A percentile compares a stretch with the other conserved stretches of the same genome.
Evolutionary conservation across 83 land plant species (phyloP).

Genomic region (Isoetes engelmannii): DNA sequence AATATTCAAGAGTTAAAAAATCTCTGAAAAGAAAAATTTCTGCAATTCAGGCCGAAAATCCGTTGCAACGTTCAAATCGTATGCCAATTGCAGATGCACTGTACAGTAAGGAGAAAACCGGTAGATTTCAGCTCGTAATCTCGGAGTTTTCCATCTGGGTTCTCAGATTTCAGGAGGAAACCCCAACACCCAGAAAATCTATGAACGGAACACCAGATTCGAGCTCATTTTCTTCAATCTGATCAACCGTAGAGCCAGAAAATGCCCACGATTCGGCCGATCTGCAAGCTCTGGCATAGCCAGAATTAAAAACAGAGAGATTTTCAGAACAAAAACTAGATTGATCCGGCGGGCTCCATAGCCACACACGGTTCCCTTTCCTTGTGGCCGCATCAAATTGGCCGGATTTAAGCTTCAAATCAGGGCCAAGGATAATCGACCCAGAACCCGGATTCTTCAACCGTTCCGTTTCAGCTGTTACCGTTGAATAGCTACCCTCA

Average conservation of each 20-base stretch:
- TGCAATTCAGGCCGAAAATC: too few relatives aligned
- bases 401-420: too few relatives aligned
- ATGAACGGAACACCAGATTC: constrained; percentile 11
- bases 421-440: neutral
- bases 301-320: constrained; percentile 7
- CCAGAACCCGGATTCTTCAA: neutral
- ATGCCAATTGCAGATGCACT: too few relatives aligned
- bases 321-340: neutral
- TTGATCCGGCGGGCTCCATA: neutral
- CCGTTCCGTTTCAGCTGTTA: neutral
- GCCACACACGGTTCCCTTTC: neutral
- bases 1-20: too few relatives aligned
- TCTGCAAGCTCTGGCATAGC: constrained; percentile 10
- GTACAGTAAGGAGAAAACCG: too few relatives aligned
- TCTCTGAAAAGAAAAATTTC: too few relatives aligned
- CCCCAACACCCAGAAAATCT: constrained; percentile 26
- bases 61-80: too few relatives aligned
- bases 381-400: constrained; percentile 9
- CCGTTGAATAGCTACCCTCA: neutral
- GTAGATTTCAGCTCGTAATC: too few relatives aligned
- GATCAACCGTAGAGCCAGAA: neutral
- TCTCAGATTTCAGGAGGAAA: neutral
- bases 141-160: too few relatives aligned
- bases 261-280: neutral
- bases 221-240: neutral